These are phyloP conservation scores for Medicago lupulina DNA, from an alignment of 306 rosid genomes.

Conservation along the genomic window DNA sequence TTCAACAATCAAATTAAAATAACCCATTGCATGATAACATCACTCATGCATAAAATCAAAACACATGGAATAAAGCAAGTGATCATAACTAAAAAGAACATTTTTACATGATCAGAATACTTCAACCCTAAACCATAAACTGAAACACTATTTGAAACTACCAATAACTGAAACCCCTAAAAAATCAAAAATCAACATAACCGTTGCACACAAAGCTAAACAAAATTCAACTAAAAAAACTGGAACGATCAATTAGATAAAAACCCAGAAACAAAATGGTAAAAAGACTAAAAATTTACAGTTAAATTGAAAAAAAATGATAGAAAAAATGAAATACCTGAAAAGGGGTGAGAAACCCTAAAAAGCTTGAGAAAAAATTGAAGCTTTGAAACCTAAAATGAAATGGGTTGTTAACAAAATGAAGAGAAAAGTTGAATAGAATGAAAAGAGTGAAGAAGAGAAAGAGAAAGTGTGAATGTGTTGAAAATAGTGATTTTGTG, in stretches of 20 bases:
- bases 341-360: conserved; percentile 54
- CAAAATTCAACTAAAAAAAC: conserved; percentile 31
- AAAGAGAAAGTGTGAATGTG: conserved; percentile 28
- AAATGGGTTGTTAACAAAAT: conserved; percentile 40
- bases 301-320: conserved; percentile 14
- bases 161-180: conserved; percentile 37
- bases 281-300: conserved; percentile 26
- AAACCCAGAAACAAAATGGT: conserved; percentile 26
- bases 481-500: conserved; percentile 2
- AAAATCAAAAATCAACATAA: conserved; percentile 16
- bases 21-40: conserved; percentile 7
- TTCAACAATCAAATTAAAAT: conserved; percentile 28
- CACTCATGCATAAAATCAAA: conserved; percentile 8
- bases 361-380: conserved; percentile 29
- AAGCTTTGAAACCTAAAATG: conserved; percentile 20
- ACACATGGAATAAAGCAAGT: conserved; percentile 37
- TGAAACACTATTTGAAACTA: conserved; percentile 26
- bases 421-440: conserved; percentile 23
- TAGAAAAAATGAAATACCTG: conserved; percentile 46
- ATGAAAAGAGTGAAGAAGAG: conserved; percentile 29
- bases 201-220: conserved; percentile 30
- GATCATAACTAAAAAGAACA: conserved; percentile 43
- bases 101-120: conserved; percentile 27
- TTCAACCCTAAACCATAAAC: conserved; percentile 35
- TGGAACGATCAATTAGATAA: conserved; percentile 36